Conservation (phyloP, 2,329 filamentous ascomycete species). For the Colletotrichum horii region DNA sequence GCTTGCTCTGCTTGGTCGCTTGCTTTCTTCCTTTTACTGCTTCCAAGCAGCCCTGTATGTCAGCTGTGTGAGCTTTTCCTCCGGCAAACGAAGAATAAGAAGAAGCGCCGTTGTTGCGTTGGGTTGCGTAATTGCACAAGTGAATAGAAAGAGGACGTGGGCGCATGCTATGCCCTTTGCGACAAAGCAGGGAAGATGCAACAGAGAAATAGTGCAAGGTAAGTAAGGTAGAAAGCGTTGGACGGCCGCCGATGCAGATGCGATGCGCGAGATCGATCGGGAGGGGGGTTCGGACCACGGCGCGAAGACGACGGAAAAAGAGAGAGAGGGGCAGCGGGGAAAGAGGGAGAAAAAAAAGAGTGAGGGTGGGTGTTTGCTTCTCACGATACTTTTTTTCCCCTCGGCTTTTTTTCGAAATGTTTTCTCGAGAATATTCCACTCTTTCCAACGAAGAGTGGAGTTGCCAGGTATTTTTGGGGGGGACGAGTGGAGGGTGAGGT, state of each 20-base stretch:
- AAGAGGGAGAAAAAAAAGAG: neutral
- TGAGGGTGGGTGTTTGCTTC: neutral
- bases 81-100: neutral
- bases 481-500: neutral
- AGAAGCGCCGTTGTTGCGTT: neutral
- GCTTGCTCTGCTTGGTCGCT: neutral
- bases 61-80: neutral
- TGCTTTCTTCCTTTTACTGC: neutral
- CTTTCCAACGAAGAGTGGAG: neutral
- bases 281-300: neutral
- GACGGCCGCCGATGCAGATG: neutral
- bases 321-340: neutral
- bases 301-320: neutral
- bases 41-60: neutral
- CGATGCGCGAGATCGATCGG: conserved; percentile 15
- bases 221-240: neutral
- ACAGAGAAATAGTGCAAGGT: neutral
- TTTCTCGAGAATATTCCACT: conserved; percentile 20
- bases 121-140: neutral
- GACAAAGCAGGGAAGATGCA: neutral
- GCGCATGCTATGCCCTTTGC: neutral
- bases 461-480: neutral
- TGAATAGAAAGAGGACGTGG: neutral
- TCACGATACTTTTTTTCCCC: neutral
- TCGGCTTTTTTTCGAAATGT: neutral